Evolutionary conservation across 2,329 filamentous ascomycete genomes (phyloP), one percentile per base, ranked within the genome.

Genomic region (Exophiala dermatitidis): DNA sequence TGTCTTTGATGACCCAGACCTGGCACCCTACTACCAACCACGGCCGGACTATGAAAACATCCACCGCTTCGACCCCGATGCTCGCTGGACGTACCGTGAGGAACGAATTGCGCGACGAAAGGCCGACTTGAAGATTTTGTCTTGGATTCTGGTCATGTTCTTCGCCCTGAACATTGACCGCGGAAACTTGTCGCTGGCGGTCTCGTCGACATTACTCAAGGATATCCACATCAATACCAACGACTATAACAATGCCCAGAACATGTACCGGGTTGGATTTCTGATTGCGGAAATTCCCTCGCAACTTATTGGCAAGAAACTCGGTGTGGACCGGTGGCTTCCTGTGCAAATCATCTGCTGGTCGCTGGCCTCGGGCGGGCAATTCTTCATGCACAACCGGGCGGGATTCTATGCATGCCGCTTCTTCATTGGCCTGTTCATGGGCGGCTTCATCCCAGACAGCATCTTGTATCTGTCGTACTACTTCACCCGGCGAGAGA

Each of bases 311-410:
- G 50, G 48, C 34, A 80, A 84, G 64, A 80, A 73, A 72, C 64
- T 80, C 49, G 80, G 77, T 0, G 78, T 77, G 0, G 79, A 83
- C 57, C 72, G 76, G 29, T 82, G 78, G 79, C 81, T 83, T 46
- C 81, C 80, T 0, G 67, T 77, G 48, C 78, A 81, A 61, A 80
- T 83, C 70, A 67, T 75, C 3, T 69, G 74, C 2, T 81, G 78
- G 78, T 79, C 75, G 59, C 59, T 80, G 3, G 74, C 82, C 4
- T 74, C 79, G 0, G 66, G 69, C 6, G 69, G 68, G 51, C 78
- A 81, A 62, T 75, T 75, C 3, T 77, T 75, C 8, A 67, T 79
- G 3, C 71, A 72, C 33, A 78, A 74, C 0, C 71, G 68, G 30
- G 66, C 65, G 1, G 60, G 63, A 1, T 74, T 70, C 59, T 76